phyloP scores from a whole-genome alignment of 495 filamentous ascomycete genomes.

The Penicillium ucsense region DNA sequence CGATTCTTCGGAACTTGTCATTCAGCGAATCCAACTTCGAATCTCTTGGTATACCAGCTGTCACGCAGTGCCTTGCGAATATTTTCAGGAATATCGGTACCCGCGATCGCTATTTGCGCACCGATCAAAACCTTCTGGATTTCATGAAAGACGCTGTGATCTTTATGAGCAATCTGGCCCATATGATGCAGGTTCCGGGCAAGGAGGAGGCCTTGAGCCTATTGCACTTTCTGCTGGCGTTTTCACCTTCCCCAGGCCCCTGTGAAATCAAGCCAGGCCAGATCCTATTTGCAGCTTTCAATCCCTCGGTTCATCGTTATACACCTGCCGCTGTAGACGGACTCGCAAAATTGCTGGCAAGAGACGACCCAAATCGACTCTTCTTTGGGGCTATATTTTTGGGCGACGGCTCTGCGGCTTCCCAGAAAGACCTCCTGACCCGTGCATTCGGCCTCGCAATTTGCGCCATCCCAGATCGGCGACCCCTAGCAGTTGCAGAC shows the following conservation, averaged over 20 bases:
- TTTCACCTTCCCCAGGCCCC: conserved; percentile 65
- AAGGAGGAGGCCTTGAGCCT: conserved; percentile 82
- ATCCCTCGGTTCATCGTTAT: conserved; percentile 73
- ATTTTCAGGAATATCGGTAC: conserved; percentile 84
- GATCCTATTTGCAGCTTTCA: conserved; percentile 71
- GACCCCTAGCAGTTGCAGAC: conserved; percentile 56
- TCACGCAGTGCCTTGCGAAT: conserved; percentile 70
- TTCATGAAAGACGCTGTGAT: conserved; percentile 94
- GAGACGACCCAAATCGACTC: conserved; percentile 85
- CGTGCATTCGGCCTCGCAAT: conserved; percentile 82
- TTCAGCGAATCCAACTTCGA: conserved; percentile 69
- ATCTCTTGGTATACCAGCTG: conserved; percentile 58
- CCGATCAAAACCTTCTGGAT: conserved; percentile 72
- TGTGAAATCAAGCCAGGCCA: conserved; percentile 38
- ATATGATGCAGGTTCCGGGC: conserved; percentile 70
- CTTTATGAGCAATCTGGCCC: conserved; percentile 77
- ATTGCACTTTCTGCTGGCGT: conserved; percentile 81
- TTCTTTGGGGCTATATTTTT: conserved; percentile 74
- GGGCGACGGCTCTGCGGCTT: conserved; percentile 49
- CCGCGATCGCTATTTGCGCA: conserved; percentile 74
- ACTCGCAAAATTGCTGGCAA: conserved; percentile 82
- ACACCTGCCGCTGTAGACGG: conserved; percentile 82
- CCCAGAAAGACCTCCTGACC: conserved; percentile 74
- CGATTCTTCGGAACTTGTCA: conserved; percentile 86
- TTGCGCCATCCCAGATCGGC: conserved; percentile 66